Evolutionary conservation across 2,329 filamentous ascomycete species (phyloP).

Genomic region (Sordariomycetes sp.): DNA sequence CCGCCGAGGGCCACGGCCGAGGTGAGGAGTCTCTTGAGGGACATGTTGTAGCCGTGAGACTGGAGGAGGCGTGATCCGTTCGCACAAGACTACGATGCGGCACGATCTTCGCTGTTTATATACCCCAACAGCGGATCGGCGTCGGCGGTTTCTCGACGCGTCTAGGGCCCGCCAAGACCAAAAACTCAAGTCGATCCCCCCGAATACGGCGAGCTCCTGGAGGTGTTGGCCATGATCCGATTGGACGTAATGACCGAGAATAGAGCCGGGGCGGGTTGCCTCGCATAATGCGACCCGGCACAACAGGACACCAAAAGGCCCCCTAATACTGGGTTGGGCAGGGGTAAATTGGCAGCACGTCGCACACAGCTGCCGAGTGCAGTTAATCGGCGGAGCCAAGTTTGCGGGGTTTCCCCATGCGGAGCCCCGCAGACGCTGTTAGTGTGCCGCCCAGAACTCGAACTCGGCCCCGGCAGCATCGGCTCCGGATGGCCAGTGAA

Average conservation of each 20-base stretch:
- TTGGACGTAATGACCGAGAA: background rate
- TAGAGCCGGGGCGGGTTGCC: background rate
- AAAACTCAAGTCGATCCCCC: background rate
- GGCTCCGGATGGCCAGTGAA: no score
- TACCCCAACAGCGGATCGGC: background rate
- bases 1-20: background rate
- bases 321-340: background rate
- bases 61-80: background rate
- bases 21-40: background rate
- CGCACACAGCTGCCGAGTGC: background rate
- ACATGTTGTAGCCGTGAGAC: background rate
- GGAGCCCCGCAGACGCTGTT: no score
- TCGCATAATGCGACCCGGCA: background rate
- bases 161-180: background rate
- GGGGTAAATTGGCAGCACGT: background rate
- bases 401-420: no score
- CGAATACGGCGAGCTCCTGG: background rate
- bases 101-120: background rate
- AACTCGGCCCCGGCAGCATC: no score
- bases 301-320: background rate
- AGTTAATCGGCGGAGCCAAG: no score
- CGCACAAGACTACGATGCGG: background rate
- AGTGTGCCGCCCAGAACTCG: no score
- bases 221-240: background rate
- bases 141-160: background rate